Evolutionary conservation across 2,329 filamentous ascomycete species (phyloP).

Genomic region (Chrysoporthe puriensis): DNA sequence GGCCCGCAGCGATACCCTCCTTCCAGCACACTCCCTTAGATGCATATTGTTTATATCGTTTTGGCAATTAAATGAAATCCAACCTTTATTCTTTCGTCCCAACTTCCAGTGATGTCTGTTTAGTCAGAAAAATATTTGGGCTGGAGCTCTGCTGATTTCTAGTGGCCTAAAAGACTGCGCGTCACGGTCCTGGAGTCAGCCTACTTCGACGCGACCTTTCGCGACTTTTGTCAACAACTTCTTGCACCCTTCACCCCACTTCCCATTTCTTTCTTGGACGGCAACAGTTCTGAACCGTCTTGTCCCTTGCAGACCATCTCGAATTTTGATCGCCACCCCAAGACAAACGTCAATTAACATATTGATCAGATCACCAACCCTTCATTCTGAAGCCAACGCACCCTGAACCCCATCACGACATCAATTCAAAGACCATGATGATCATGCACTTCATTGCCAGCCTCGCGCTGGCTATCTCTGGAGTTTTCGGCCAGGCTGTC

Average conservation of each 20-base stretch:
- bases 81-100: not conserved
- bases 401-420: not conserved
- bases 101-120: not conserved
- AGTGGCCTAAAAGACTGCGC: not conserved
- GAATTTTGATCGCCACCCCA: not conserved
- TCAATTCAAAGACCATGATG: not conserved
- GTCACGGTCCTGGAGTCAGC: not conserved
- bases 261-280: not conserved
- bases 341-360: not conserved
- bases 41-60: no score
- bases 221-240: not conserved
- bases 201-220: not conserved
- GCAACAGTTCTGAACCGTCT: not conserved
- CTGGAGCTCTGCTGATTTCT: not conserved
- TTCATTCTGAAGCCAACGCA: not conserved
- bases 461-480: constrained; percentile 1
- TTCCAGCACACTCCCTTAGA: no score
- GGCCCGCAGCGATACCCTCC: no score
- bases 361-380: not conserved
- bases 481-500: not conserved
- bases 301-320: not conserved
- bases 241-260: not conserved
- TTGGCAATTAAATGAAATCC: no score
- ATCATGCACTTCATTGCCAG: not conserved
- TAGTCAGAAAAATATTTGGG: not conserved